Evolutionary conservation across 768 basidiomycete genomes (phyloP).

Genomic region (Phlebiopsis gigantea): DNA sequence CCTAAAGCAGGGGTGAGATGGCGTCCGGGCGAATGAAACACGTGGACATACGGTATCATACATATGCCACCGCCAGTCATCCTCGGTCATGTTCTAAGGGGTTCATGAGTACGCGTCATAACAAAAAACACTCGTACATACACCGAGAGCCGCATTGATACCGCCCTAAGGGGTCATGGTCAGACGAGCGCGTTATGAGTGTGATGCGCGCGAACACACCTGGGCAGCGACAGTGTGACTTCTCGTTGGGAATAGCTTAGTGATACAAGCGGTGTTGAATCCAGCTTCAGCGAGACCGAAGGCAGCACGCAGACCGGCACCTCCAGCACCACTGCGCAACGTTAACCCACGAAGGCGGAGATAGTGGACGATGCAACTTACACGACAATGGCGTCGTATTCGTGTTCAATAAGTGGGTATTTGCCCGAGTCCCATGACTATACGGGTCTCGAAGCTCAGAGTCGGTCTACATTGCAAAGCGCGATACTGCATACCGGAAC

Average conservation of each 20-base stretch:
- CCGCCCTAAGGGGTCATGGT: constrained; percentile 58
- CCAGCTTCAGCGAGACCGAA: constrained; percentile 98
- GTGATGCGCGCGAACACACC: constrained; percentile 34
- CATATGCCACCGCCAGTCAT: constrained; percentile 99
- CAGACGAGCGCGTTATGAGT: constrained; percentile 15
- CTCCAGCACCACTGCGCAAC: constrained; percentile 80
- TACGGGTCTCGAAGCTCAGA: constrained; percentile 11
- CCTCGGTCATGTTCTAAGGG: constrained; percentile 93
- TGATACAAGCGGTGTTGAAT: constrained; percentile 98
- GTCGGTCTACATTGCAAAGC: constrained; percentile 10
- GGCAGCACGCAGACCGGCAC: constrained; percentile 95
- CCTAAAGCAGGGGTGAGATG: constrained; percentile 40
- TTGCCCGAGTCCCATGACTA: constrained; percentile 80
- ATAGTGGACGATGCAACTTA: constrained; percentile 37
- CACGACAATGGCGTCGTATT: constrained; percentile 99
- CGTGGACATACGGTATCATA: constrained; percentile 73
- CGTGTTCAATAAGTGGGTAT: constrained; percentile 97
- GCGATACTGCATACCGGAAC: constrained; percentile 51
- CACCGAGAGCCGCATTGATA: constrained; percentile 95
- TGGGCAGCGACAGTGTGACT: constrained; percentile 99
- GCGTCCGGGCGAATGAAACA: constrained; percentile 4
- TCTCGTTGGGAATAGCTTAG: constrained; percentile 97
- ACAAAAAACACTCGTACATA: constrained; percentile 31
- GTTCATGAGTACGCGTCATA: background rate
- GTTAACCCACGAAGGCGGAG: background rate